Percentiles rank a stretch among this genome's conserved stretches.
These are phyloP conservation scores for Setaria viridis DNA, from an alignment of 202 grass and related monocot species.

Conservation along the genomic window DNA sequence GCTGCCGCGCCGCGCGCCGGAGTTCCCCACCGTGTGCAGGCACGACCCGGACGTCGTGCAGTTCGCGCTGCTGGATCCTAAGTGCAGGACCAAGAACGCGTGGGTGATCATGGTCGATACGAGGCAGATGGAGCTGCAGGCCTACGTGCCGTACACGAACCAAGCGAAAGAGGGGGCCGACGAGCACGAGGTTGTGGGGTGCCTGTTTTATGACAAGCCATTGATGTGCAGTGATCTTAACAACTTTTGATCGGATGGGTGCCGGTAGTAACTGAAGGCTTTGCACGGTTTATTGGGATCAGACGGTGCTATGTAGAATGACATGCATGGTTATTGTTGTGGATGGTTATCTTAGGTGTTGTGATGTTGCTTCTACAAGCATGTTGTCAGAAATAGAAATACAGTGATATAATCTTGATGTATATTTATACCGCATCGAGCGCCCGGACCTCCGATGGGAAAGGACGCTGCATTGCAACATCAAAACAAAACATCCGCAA, in stretches of 20 bases:
- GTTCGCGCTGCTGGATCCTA: neutral
- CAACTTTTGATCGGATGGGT: neutral
- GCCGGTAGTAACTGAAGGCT: neutral
- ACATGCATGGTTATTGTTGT: too few relatives aligned
- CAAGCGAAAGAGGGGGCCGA: neutral
- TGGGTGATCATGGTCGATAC: neutral
- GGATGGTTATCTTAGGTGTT: neutral
- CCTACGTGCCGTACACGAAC: neutral
- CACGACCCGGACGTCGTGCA: neutral
- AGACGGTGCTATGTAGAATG: too few relatives aligned
- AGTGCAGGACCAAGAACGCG: neutral
- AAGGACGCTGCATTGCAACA: too few relatives aligned
- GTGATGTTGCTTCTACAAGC: neutral
- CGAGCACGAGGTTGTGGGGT: neutral
- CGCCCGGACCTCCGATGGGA: too few relatives aligned
- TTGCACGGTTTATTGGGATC: neutral
- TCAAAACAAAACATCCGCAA: too few relatives aligned
- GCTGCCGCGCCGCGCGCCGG: neutral
- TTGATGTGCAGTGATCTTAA: neutral
- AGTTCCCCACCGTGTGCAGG: neutral
- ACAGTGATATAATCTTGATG: neutral
- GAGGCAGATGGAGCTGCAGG: neutral
- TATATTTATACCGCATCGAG: neutral
- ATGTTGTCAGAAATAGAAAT: neutral
- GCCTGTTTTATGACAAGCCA: neutral